Conservation (phyloP, 2,329 filamentous ascomycete genomes). For the Lachnellula subtilissima region DNA sequence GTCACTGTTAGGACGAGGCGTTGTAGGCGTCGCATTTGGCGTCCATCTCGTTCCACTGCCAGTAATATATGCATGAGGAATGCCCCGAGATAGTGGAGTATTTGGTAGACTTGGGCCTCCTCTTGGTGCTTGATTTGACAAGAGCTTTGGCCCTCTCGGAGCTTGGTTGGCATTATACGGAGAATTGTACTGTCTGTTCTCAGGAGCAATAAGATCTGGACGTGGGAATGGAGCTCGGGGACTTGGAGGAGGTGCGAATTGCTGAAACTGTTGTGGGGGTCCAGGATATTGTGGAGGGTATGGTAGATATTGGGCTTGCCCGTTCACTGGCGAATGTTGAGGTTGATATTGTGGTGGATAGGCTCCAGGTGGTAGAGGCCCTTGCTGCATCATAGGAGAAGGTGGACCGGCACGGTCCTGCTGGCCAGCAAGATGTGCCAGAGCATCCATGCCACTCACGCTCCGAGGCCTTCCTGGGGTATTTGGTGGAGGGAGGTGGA, state of each 20-base stretch:
- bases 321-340: slow-evolving; percentile 19
- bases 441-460: slow-evolving; percentile 25
- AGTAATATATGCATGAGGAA: slow-evolving; percentile 17
- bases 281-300: slow-evolving; percentile 15
- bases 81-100: slow-evolving; percentile 22
- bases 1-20: slow-evolving; percentile 44
- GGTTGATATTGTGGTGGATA: slow-evolving; percentile 18
- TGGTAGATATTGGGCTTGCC: slow-evolving; percentile 20
- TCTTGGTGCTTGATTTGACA: slow-evolving; percentile 8
- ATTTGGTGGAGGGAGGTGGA: slow-evolving; percentile 26
- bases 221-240: slow-evolving; percentile 22
- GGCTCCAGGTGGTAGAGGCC: slow-evolving; percentile 9
- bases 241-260: slow-evolving; percentile 14
- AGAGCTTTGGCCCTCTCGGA: slow-evolving; percentile 11
- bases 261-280: slow-evolving; percentile 14
- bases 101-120: slow-evolving; percentile 19
- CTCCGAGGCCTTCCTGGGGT: slow-evolving; percentile 12
- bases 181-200: slow-evolving; percentile 31
- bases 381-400: slow-evolving; percentile 26
- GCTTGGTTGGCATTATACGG: slow-evolving; percentile 30
- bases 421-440: slow-evolving; percentile 30
- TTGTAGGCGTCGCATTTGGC: slow-evolving; percentile 52
- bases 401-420: slow-evolving; percentile 28
- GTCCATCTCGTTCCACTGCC: slow-evolving; percentile 54
- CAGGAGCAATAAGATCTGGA: slow-evolving; percentile 19